A percentile compares a stretch with the other conserved stretches of the same genome.
Conservation (phyloP, 1,284 basidiomycete species). For the Ustilago vetiveriae region DNA sequence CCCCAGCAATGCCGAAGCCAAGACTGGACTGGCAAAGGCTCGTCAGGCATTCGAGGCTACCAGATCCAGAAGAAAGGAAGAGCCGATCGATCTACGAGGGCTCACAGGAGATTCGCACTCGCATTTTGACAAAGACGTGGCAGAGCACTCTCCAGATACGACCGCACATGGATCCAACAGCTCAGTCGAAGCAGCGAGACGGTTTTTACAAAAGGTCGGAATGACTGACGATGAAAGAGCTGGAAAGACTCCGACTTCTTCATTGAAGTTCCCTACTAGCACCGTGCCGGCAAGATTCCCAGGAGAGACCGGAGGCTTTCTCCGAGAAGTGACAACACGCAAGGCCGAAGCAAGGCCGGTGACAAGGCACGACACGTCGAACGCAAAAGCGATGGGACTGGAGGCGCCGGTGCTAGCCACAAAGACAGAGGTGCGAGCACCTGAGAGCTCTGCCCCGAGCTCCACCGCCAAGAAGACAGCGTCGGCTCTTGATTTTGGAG, state of each 20-base stretch:
- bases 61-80: neutral
- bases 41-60: neutral
- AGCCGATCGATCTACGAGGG: constrained; percentile 15
- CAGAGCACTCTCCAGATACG: neutral
- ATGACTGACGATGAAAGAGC: constrained; percentile 11
- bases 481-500: constrained; percentile 35
- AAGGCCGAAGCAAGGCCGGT: constrained; percentile 7
- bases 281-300: constrained; percentile 25
- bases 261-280: neutral
- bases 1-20: constrained; percentile 22
- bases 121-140: no score
- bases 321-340: constrained; percentile 33
- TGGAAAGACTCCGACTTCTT: neutral
- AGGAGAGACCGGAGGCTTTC: constrained; percentile 33
- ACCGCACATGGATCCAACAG: constrained; percentile 3
- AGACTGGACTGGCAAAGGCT: constrained; percentile 16
- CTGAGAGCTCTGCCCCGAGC: no score
- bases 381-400: no score
- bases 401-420: no score
- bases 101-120: neutral
- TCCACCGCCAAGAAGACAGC: constrained; percentile 21
- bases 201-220: constrained; percentile 31
- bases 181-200: constrained; percentile 39
- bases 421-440: no score
- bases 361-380: no score